These are phyloP conservation scores for Neofusicoccum umdonicola DNA, from an alignment of 2,329 filamentous ascomycete genomes.

Conservation along the genomic window DNA sequence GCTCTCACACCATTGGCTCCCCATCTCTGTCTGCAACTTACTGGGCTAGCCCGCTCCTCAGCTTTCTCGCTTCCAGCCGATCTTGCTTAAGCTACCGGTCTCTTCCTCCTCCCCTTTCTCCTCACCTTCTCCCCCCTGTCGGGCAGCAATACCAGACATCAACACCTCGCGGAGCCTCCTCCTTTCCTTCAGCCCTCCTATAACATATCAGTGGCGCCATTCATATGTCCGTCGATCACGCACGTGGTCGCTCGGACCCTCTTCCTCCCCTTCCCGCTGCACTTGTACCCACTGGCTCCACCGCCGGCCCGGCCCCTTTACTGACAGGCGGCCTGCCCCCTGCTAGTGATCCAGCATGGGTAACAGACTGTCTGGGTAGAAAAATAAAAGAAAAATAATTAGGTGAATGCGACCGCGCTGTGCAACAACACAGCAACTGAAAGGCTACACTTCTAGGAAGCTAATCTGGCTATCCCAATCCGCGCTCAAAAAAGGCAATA, in stretches of 20 bases:
- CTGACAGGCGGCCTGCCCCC: background rate
- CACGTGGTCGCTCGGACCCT: constrained; percentile 7
- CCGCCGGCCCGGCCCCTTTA: constrained; percentile 1
- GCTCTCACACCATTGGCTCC: background rate
- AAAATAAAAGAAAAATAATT: too few relatives aligned
- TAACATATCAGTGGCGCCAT: background rate
- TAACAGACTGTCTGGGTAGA: too few relatives aligned
- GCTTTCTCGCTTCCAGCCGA: background rate
- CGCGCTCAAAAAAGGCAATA: too few relatives aligned
- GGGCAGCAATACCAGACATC: background rate
- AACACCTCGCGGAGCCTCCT: background rate
- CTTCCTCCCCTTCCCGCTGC: background rate
- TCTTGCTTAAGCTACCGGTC: too few relatives aligned
- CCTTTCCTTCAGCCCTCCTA: background rate
- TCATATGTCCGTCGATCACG: background rate
- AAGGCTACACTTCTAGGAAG: too few relatives aligned
- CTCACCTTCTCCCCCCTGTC: background rate
- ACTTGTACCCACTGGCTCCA: background rate
- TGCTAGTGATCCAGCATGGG: too few relatives aligned
- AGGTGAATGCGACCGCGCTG: too few relatives aligned
- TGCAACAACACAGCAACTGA: too few relatives aligned
- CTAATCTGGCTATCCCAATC: too few relatives aligned
- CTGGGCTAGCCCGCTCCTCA: background rate
- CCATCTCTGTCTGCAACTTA: background rate
- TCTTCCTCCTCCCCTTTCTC: background rate